A percentile compares a stretch with the other conserved stretches of the same genome.
Conservation (phyloP, 2,329 filamentous ascomycete genomes). For the Keithomyces neogunnii region DNA sequence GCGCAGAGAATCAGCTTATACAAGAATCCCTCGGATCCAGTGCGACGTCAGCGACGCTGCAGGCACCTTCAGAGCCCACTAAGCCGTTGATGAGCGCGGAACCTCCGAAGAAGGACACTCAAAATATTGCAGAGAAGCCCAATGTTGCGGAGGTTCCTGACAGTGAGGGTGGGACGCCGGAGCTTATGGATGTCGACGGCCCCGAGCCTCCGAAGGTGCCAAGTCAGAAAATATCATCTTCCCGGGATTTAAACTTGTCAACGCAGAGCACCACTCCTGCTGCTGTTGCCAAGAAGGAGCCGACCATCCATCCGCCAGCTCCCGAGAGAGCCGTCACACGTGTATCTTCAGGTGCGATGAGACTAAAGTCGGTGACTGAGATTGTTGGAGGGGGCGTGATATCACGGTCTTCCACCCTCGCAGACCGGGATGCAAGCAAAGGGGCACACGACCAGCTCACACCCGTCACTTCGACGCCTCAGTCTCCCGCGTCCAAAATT, state of each 20-base stretch:
- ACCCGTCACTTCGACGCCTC: constrained; percentile 33
- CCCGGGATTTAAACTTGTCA: constrained; percentile 2
- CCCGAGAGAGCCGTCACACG: constrained; percentile 55
- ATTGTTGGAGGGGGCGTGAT: constrained; percentile 51
- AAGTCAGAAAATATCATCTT: constrained; percentile 6
- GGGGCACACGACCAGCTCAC: constrained; percentile 27
- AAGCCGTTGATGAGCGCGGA: background rate
- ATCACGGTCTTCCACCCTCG: constrained; percentile 26
- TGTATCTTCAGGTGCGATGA: constrained; percentile 61
- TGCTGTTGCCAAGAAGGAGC: background rate
- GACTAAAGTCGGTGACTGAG: constrained; percentile 65
- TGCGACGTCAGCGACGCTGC: constrained; percentile 12
- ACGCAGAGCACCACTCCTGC: constrained; percentile 7
- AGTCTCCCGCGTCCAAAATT: constrained; percentile 29
- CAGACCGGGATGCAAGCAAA: constrained; percentile 25
- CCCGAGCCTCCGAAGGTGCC: constrained; percentile 15
- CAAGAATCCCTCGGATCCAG: constrained; percentile 31
- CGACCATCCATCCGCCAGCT: constrained; percentile 13
- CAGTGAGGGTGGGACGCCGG: constrained; percentile 23
- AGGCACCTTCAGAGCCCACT: constrained; percentile 3
- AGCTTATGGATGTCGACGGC: constrained; percentile 26
- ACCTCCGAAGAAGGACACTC: background rate
- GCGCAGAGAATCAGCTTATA: constrained; percentile 35
- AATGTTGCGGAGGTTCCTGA: constrained; percentile 22
- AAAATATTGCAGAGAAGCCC: background rate